Base-by-base conservation (phyloP, 805 yeast species). In the Nakazawaea wickerhamii region DNA sequence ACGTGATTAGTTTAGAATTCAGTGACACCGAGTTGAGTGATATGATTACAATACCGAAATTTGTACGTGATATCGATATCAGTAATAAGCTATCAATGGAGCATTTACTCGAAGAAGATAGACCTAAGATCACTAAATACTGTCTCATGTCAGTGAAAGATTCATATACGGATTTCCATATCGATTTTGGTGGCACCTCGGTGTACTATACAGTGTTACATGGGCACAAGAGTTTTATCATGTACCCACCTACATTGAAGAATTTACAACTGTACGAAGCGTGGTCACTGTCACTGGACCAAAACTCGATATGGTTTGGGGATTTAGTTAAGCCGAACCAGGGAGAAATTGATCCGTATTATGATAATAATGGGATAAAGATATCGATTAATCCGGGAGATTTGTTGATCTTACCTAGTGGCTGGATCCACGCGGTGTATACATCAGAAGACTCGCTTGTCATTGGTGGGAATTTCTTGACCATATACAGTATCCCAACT, bases 131-230 rank as follows among this genome's bases (percentile, higher is more conserved):
- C 2, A 77, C 88, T 17, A 77, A 81, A 42, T 89, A 89, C 57
- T 81, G 95, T 48, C 66, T 89, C 31, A 89, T 89, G 95, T 84
- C 95, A 0, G 95, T 86, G 2, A 65, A 70, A 20, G 77, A 81
- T 46, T 79, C 93, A 2, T 89, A 75, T 57, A 89, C 96, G 0
- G 97, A 89, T 57, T 89, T 88, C 61, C 97, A 89, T 59, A 68
- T 89, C 33, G 97, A 89, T 59, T 89, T 89, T 59, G 93, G 95
- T 2, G 97, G 96, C 0, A 85, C 96, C 0, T 84, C 93, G 1
- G 97, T 89, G 4, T 89, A 86, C 57, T 89, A 89, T 60, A 86
- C 91, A 2, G 79, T 89, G 3, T 61, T 89, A 13, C 64, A 71
- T n/a, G 97, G 97, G 1, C 52, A 64, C 3, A 89, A 89, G 54